phyloP scores from a whole-genome alignment of 805 yeast species.

The Maudiozyma bulderi region DNA sequence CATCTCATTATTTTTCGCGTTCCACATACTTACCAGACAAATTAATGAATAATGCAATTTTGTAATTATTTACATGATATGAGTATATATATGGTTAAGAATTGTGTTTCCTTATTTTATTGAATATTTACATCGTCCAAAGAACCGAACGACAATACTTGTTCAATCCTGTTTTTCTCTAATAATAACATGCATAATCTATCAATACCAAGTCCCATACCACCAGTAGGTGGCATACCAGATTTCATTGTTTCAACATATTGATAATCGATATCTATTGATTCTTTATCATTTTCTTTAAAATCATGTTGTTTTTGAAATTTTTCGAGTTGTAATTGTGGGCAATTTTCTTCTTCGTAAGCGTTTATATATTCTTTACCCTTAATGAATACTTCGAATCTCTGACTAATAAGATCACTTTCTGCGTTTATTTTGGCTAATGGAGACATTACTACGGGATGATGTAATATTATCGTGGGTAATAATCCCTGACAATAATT shows the following conservation, averaged over 20 bases:
- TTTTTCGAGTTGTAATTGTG: constrained; percentile 56
- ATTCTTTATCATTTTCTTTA: constrained; percentile 44
- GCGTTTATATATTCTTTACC: constrained; percentile 85
- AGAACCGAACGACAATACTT: constrained; percentile 67
- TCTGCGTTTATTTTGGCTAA: constrained; percentile 57
- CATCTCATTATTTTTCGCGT: too few species aligned
- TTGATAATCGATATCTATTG: constrained; percentile 45
- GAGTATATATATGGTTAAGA: not conserved
- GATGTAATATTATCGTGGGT: constrained; percentile 73
- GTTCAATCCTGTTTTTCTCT: constrained; percentile 56
- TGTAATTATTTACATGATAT: not conserved
- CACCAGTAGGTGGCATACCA: constrained; percentile 97
- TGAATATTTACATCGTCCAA: constrained; percentile 49
- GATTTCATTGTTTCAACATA: constrained; percentile 75
- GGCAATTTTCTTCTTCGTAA: constrained; percentile 93
- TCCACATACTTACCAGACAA: too few species aligned
- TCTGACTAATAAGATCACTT: constrained; percentile 37
- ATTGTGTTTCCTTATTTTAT: not conserved
- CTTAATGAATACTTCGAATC: constrained; percentile 78
- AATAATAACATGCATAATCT: constrained; percentile 73
- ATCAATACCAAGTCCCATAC: constrained; percentile 95
- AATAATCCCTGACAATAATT: constrained; percentile 32
- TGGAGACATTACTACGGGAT: constrained; percentile 81
- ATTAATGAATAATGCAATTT: too few species aligned
- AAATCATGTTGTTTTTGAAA: constrained; percentile 47